Conservation (phyloP, 1,284 basidiomycete species). For the Cutaneotrichosporon dermatis region DNA sequence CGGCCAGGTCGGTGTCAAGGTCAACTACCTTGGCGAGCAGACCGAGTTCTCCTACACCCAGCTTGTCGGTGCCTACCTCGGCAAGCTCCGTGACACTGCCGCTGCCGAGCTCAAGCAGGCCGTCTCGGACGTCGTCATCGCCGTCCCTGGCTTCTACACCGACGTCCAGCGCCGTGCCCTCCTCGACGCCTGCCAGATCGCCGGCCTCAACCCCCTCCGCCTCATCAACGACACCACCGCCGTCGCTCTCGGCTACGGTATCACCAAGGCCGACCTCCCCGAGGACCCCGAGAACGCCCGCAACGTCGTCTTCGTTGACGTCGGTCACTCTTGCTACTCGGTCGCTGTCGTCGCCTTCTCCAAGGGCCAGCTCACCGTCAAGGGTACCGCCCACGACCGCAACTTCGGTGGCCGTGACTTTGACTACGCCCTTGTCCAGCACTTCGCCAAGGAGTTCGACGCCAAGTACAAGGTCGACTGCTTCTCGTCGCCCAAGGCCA, state of each 20-base stretch:
- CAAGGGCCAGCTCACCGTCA: constrained; percentile 82
- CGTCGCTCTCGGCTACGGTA: constrained; percentile 88
- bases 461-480: constrained; percentile 93
- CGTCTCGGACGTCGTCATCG: constrained; percentile 85
- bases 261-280: constrained; percentile 91
- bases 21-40: constrained; percentile 77
- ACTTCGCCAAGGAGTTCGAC: constrained; percentile 88
- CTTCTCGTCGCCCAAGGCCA: constrained; percentile 78
- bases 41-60: constrained; percentile 76
- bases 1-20: constrained; percentile 77
- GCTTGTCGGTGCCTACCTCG: constrained; percentile 78
- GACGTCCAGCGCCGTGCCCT: constrained; percentile 83
- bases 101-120: constrained; percentile 73
- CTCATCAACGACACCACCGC: constrained; percentile 94
- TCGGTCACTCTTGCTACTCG: constrained; percentile 83
- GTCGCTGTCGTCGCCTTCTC: constrained; percentile 82
- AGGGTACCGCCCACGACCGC: constrained; percentile 78
- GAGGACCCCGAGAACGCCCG: constrained; percentile 68
- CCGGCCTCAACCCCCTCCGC: constrained; percentile 79
- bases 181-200: constrained; percentile 80
- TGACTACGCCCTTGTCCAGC: constrained; percentile 76
- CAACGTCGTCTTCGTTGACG: constrained; percentile 84
- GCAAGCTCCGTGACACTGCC: constrained; percentile 80
- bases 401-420: constrained; percentile 91
- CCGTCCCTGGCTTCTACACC: constrained; percentile 91